Evolutionary conservation across 495 filamentous ascomycete species (phyloP), one percentile per base, ranked within the genome.

Genomic region (Neohortaea acidophila): DNA sequence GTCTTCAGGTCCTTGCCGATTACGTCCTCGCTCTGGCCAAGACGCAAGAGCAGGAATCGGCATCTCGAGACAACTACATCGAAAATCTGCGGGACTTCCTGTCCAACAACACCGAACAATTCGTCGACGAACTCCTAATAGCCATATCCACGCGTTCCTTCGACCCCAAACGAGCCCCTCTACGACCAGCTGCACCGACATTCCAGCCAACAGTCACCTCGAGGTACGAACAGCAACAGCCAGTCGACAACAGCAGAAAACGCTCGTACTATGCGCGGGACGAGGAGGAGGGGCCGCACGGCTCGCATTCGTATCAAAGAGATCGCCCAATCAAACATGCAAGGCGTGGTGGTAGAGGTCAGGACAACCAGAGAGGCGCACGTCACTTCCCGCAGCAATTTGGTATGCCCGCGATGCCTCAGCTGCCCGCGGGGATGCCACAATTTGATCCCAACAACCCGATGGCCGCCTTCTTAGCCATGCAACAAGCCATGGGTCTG

Each of bases 1-100:
- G n/a, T n/a, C n/a, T n/a, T n/a, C n/a, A n/a, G n/a, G n/a, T 97
- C 2, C 77, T 97, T 12, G 86, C 85, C 21, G 89, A 97, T 53
- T 97, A 94, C 53, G 82, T 97, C 0, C 64, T 94, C 21, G 87
- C 87, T n/a, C 72, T 97, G 8, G 65, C 94, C 22, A 73, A 73
- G 39, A 75, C 82, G 37, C 84, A 94, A 49, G 81, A 80, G 43
- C 68, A 75, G 15, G 69, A 72, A n/a, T 70, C 78, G 3, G 67
- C 76, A 35, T 77, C 92, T 24, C 73, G 76, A 51, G 66, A 70
- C 51, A 71, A 77, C 14, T 87, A 79, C 40, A 70, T 82, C 47
- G 70, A 75, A 30, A 80, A 85, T 49, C 68, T 96, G 31, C 75
- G 81, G 17, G 86, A 94, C 53, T 96, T 96, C 54, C 60, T 97